A percentile compares a stretch with the other conserved stretches of the same genome.
These are phyloP conservation scores for Phialophora chinensis DNA, from an alignment of 2,329 filamentous ascomycete species.

Conservation along the genomic window DNA sequence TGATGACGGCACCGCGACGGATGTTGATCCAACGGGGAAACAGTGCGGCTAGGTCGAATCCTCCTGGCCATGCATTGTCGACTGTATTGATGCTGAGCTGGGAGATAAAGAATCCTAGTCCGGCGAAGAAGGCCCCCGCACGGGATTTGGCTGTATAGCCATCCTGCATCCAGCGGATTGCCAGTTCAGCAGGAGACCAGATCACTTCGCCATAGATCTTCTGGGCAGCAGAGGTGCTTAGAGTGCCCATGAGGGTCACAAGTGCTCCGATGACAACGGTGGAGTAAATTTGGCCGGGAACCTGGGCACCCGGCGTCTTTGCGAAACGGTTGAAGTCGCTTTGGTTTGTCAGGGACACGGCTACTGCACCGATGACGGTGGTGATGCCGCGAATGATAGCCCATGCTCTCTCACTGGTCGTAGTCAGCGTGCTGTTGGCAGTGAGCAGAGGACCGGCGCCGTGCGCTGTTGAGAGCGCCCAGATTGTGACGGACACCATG, in stretches of 20 bases:
- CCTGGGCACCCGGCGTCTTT: constrained; percentile 27
- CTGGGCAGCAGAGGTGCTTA: constrained; percentile 23
- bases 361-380: constrained; percentile 28
- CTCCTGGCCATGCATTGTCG: constrained; percentile 59
- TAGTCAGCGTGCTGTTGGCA: constrained; percentile 23
- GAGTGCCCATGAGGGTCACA: constrained; percentile 39
- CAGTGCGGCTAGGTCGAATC: constrained; percentile 61
- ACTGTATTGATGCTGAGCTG: constrained; percentile 59
- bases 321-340: constrained; percentile 38
- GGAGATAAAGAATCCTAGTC: constrained; percentile 51
- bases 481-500: constrained; percentile 25
- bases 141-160: constrained; percentile 25
- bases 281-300: constrained; percentile 29
- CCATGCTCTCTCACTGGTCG: constrained; percentile 28
- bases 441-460: constrained; percentile 18
- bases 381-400: constrained; percentile 27
- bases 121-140: constrained; percentile 58
- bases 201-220: constrained; percentile 27
- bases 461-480: constrained; percentile 16
- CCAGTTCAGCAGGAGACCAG: constrained; percentile 25
- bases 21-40: constrained; percentile 63
- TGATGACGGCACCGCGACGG: constrained; percentile 22
- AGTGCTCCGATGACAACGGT: constrained; percentile 42
- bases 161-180: constrained; percentile 23
- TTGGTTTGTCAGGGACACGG: constrained; percentile 27